Conservation (phyloP, 257 asterid genomes). For the Ajuga chamaepitys region DNA sequence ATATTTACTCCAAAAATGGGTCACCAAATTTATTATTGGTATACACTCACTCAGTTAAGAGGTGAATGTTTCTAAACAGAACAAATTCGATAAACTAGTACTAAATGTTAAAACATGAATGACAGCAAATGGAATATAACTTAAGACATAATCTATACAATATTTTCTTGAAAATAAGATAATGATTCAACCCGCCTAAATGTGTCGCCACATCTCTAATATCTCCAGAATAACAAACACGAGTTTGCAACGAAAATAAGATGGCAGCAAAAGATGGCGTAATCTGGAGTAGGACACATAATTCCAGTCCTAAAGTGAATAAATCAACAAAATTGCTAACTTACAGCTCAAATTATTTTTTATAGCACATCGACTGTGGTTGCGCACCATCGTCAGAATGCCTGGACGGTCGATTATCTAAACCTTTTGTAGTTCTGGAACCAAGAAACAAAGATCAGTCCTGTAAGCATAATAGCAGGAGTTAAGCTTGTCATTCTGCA, state of each 20-base stretch:
- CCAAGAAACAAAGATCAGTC: slow-evolving; percentile 13
- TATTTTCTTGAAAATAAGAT: background rate
- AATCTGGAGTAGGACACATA: slow-evolving; percentile 1
- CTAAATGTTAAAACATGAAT: background rate
- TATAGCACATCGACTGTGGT: background rate
- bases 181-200: background rate
- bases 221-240: background rate
- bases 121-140: background rate
- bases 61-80: too few species aligned
- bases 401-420: background rate
- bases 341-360: slow-evolving; percentile 3
- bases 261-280: background rate
- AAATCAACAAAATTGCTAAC: background rate
- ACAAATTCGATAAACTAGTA: too few species aligned
- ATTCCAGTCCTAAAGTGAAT: background rate
- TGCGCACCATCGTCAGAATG: background rate
- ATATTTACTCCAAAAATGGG: too few species aligned
- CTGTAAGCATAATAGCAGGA: slow-evolving; percentile 17
- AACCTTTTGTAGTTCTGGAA: slow-evolving; percentile 1
- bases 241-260: background rate
- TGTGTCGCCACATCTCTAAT: background rate
- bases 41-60: too few species aligned
- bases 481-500: background rate
- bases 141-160: slow-evolving; percentile 3
- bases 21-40: too few species aligned